Base-by-base conservation (phyloP, 2,329 filamentous ascomycete species). In the Claviceps quebecensis region DNA sequence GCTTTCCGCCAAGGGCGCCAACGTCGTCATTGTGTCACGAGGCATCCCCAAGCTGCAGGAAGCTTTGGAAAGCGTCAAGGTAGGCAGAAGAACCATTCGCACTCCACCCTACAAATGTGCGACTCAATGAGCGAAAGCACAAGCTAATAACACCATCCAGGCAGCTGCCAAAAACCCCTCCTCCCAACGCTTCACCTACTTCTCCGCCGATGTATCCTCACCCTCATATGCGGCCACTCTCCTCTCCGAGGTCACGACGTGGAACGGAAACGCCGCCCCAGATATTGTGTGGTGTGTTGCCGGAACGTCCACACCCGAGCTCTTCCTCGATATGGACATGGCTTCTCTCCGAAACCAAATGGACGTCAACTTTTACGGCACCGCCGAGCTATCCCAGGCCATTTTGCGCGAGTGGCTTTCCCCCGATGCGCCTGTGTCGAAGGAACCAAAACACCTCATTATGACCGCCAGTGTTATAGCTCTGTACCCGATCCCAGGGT, bases 231-330 rank as follows among this genome's bases (percentile, higher is more conserved):
- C 87, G 48, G 71, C 72, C 3, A 72, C 80, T 41, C 73, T 95
- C 40, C 69, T 97, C 49, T 71, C 74, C 39, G 81, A 94, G 65
- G 83, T 83, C 46, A 85, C 78, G 2, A 67, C 72, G 22, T 95
- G 89, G 89, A 96, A 96, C 69, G 71, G 81, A 56, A 81, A 78
- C 51, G 65, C 71, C 23, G 67, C 82, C 29, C 87, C 87, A 0
- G 91, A 97, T 63, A 76, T 96, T 52, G 86, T 97, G 37, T 97
- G 93, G 89, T 90, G 87, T 64, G 78, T 89, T 48, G 91, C 91
- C 3, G 91, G 91, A 54, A 74, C 78, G 56, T 78, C 86, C 5
- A 75, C 73, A 16, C 90, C 90, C 0, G 76, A 79, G 38, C 83
- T 95, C 55, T 95, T 91, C 70, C 67, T 86, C 57, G 86, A 95